Base-by-base conservation (phyloP, 140 eudicot species). In the Flaveria floridana region DNA sequence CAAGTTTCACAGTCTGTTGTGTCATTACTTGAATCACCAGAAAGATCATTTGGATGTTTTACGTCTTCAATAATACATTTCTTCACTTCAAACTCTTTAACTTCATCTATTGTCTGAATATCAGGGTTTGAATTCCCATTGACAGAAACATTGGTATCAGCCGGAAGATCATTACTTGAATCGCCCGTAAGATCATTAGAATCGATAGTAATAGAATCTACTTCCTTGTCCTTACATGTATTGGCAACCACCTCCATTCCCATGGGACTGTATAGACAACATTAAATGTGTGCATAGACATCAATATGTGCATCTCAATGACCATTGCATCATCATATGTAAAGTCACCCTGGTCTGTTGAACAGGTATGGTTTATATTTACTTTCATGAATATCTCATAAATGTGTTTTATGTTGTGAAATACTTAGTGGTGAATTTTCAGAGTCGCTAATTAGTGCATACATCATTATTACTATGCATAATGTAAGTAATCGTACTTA, bases 151-250 rank as follows among this genome's bases (percentile, higher is more conserved):
- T 46, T 42, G 61, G 76, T 39, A 16, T 66, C 55, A 41, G 42
- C 53, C 53, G 3, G 37, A 2, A 65, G 15, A 15, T 1, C 23
- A 15, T 34, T 34, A 65, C 15, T 65, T 64, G 70, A 64, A 41
- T 9, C 30, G 19, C 2, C 53, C 4, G 1, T 16, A 41, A 67
- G 72, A 68, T 79, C 76, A 57, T 70, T 80, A 18, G 79, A 62
- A 80, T 79, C 80, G 0, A 62, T 39, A 10, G 80, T 64, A 50
- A 83, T 77, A 67, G 83, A 70, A 72, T 88, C 89, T 65, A 82
- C 87, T 74, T 91, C 96, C 77, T 91, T 89, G 81, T 88, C 89
- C 72, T 80, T 84, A 61, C 89, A 88, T 73, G 79, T 75, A 83
- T 86, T 91, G 28, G 74, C 70, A 65, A 65, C 87, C 67, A 86